A percentile compares a stretch with the other conserved stretches of the same genome.
These are phyloP conservation scores for Scedosporium boydii DNA, from an alignment of 2,329 filamentous ascomycete genomes.

Conservation along the genomic window DNA sequence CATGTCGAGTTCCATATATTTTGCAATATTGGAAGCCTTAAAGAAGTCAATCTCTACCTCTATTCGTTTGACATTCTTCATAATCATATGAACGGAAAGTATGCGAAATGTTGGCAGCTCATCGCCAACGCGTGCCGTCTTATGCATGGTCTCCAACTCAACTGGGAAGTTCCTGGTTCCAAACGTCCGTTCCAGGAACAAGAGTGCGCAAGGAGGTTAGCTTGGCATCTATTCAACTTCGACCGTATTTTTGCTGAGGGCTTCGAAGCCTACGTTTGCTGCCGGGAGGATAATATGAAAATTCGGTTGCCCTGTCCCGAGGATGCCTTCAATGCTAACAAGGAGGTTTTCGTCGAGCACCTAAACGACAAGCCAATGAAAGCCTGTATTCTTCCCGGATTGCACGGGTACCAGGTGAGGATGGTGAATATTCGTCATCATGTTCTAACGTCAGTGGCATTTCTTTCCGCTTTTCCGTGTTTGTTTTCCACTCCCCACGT, in stretches of 20 bases:
- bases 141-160: slow-evolving; percentile 27
- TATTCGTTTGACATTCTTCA: slow-evolving; percentile 25
- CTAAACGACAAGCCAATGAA: slow-evolving; percentile 19
- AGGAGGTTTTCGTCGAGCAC: slow-evolving; percentile 19
- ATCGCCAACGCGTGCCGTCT: slow-evolving; percentile 25
- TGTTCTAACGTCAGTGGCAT: slow-evolving; percentile 22
- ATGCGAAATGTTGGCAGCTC: slow-evolving; percentile 30
- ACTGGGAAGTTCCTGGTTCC: slow-evolving; percentile 24
- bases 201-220: slow-evolving; percentile 25
- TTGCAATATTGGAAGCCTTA: slow-evolving; percentile 28
- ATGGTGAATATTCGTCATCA: slow-evolving; percentile 26
- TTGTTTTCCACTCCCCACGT: neutral
- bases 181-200: slow-evolving; percentile 23
- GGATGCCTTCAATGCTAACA: slow-evolving; percentile 21
- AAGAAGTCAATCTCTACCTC: slow-evolving; percentile 22
- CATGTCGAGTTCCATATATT: slow-evolving; percentile 29
- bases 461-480: neutral
- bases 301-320: slow-evolving; percentile 26
- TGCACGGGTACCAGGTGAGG: slow-evolving; percentile 25
- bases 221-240: slow-evolving; percentile 28
- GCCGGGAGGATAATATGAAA: slow-evolving; percentile 26
- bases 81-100: slow-evolving; percentile 25
- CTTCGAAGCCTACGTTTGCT: slow-evolving; percentile 29
- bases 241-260: slow-evolving; percentile 28
- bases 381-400: slow-evolving; percentile 15